A percentile compares a stretch with the other conserved stretches of the same genome.
These are phyloP conservation scores for Penicillium canescens DNA, from an alignment of 495 filamentous ascomycete species.

Conservation along the genomic window DNA sequence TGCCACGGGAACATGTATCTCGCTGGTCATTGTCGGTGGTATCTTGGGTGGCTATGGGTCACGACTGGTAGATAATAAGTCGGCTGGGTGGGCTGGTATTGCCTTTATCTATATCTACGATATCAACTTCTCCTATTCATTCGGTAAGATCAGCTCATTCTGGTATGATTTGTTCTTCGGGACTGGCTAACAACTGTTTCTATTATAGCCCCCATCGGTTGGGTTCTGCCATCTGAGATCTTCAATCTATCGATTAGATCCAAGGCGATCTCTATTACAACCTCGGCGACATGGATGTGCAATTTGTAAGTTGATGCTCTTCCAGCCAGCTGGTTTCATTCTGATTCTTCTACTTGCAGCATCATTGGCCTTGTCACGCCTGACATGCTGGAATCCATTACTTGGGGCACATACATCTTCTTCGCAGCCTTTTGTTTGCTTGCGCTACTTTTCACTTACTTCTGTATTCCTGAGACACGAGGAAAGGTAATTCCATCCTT, in stretches of 20 bases:
- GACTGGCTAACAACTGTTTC: conserved; percentile 1
- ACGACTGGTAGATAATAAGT: conserved; percentile 56
- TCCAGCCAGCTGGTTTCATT: neutral
- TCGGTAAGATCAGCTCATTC: conserved; percentile 26
- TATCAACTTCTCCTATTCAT: conserved; percentile 69
- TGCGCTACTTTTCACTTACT: conserved; percentile 58
- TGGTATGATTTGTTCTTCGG: neutral
- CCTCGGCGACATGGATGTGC: conserved; percentile 44
- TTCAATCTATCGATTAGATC: conserved; percentile 41
- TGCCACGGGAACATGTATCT: conserved; percentile 60
- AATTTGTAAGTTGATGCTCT: conserved; percentile 35
- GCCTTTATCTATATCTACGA: conserved; percentile 84
- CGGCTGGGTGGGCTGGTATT: conserved; percentile 75
- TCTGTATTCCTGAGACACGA: conserved; percentile 65
- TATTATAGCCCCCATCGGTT: conserved; percentile 39
- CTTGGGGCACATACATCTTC: conserved; percentile 78
- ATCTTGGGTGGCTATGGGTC: conserved; percentile 67
- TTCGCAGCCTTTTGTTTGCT: conserved; percentile 71
- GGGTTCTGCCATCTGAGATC: conserved; percentile 44
- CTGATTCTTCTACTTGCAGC: conserved; percentile 22
- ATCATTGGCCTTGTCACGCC: conserved; percentile 77
- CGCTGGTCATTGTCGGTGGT: conserved; percentile 68
- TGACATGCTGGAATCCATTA: conserved; percentile 67
- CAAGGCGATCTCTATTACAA: conserved; percentile 40
- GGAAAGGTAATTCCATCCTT: conserved; percentile 31